These are phyloP conservation scores for Diaporthe humulicola DNA, from an alignment of 2,329 filamentous ascomycete genomes.

Conservation along the genomic window DNA sequence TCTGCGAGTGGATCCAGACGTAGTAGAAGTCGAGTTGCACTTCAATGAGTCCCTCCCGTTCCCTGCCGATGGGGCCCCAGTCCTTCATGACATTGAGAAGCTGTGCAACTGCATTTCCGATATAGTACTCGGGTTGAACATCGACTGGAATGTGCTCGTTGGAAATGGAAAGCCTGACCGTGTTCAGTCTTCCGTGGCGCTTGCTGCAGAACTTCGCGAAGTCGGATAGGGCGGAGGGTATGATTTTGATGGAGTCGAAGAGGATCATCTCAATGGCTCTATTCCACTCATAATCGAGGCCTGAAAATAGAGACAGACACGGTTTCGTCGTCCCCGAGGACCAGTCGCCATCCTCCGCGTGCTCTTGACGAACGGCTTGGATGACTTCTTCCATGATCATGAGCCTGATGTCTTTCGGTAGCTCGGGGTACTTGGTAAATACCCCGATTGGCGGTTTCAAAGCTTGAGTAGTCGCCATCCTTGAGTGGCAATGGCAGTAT, in stretches of 20 bases:
- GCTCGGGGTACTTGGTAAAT: not conserved
- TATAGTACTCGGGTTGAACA: not conserved
- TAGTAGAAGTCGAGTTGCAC: not conserved
- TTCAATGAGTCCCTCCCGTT: not conserved
- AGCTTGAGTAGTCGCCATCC: not conserved
- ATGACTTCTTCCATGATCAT: not conserved
- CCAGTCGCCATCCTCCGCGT: no score
- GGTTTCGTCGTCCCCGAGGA: not conserved
- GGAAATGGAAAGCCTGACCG: not conserved
- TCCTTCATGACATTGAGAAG: not conserved
- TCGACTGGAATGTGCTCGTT: not conserved
- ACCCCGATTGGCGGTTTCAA: not conserved
- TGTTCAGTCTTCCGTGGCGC: not conserved
- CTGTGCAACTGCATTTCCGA: not conserved
- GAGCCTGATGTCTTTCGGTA: not conserved
- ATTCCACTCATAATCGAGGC: not conserved
- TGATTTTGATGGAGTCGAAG: not conserved
- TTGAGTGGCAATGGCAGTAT: not conserved
- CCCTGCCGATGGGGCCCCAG: not conserved
- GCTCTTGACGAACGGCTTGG: not conserved
- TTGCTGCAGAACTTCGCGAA: not conserved
- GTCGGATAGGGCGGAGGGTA: not conserved
- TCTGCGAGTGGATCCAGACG: not conserved
- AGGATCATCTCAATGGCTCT: not conserved
- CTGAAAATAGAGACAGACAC: not conserved